These are phyloP conservation scores for Agrostemma githago DNA, from an alignment of 148 eudicot species.

Conservation along the genomic window DNA sequence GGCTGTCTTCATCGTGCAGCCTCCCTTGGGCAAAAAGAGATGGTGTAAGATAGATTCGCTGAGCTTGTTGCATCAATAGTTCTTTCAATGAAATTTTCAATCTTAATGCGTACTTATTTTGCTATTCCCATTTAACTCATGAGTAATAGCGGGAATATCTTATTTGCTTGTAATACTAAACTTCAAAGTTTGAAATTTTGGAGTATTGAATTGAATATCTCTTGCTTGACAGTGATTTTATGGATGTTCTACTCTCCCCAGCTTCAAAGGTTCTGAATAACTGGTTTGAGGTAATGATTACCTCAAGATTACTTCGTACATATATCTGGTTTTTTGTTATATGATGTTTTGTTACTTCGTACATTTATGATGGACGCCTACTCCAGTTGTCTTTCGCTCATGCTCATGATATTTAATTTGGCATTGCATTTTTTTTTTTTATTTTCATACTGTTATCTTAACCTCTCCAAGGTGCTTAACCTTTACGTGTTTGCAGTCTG, in stretches of 20 bases:
- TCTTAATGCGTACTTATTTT: background rate
- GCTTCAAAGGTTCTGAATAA: conserved; percentile 93
- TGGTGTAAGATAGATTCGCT: conserved; percentile 58
- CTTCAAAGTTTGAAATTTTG: background rate
- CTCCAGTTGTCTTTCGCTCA: background rate
- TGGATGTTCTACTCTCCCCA: conserved; percentile 88
- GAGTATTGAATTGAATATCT: conserved; percentile 9
- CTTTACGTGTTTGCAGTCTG: conserved; percentile 41
- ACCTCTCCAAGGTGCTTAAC: conserved; percentile 7
- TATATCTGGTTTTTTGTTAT: background rate
- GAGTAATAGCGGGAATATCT: background rate
- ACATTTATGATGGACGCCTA: too few relatives aligned
- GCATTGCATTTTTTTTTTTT: background rate
- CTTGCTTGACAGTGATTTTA: conserved; percentile 61
- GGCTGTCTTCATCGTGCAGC: conserved; percentile 62
- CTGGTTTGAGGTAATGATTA: conserved; percentile 85
- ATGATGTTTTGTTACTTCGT: background rate
- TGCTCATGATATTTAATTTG: background rate
- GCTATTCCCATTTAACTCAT: background rate
- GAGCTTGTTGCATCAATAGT: background rate
- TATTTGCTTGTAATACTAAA: background rate
- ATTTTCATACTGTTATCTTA: background rate
- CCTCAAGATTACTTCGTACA: conserved; percentile 6
- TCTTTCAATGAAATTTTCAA: background rate
- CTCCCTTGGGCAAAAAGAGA: conserved; percentile 75